phyloP scores from a whole-genome alignment of 768 basidiomycete genomes.

The Steccherinum ochraceum region DNA sequence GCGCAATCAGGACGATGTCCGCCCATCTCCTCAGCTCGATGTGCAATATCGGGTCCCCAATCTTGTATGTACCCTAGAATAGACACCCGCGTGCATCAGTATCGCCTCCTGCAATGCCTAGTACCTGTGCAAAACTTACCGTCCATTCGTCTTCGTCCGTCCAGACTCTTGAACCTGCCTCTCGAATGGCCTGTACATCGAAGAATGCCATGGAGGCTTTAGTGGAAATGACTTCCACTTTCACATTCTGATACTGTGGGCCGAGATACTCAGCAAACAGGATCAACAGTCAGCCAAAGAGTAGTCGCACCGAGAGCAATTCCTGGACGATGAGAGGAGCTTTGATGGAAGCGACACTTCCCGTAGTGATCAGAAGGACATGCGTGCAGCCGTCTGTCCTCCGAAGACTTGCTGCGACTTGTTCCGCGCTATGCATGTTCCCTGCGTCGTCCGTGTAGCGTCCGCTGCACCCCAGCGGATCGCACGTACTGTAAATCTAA shows the following conservation, averaged over 20 bases:
- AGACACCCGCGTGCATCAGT: not conserved
- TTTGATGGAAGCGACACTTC: slow-evolving; percentile 96
- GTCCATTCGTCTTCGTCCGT: slow-evolving; percentile 90
- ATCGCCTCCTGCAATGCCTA: not conserved
- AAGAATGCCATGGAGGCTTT: slow-evolving; percentile 76
- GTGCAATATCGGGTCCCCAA: slow-evolving; percentile 92
- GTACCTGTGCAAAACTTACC: slow-evolving; percentile 40
- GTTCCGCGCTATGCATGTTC: not conserved
- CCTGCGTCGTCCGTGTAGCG: no score
- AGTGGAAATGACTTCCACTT: slow-evolving; percentile 80
- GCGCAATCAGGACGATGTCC: slow-evolving; percentile 89
- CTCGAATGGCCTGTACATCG: slow-evolving; percentile 42
- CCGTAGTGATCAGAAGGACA: slow-evolving; percentile 81
- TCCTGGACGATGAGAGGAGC: slow-evolving; percentile 82
- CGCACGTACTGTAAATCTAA: no score
- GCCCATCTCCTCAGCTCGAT: slow-evolving; percentile 95
- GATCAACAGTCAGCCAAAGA: no score
- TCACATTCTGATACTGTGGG: slow-evolving; percentile 65
- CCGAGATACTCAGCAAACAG: no score
- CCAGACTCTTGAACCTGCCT: slow-evolving; percentile 66
- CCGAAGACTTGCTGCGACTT: not conserved
- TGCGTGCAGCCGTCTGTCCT: slow-evolving; percentile 39
- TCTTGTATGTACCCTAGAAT: slow-evolving; percentile 57
- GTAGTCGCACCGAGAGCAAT: slow-evolving; percentile 52
- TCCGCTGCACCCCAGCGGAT: no score